Percentiles rank a stretch among this genome's conserved stretches.
phyloP scores from a whole-genome alignment of 23 red algal species.

The Gracilaria gracilis region DNA sequence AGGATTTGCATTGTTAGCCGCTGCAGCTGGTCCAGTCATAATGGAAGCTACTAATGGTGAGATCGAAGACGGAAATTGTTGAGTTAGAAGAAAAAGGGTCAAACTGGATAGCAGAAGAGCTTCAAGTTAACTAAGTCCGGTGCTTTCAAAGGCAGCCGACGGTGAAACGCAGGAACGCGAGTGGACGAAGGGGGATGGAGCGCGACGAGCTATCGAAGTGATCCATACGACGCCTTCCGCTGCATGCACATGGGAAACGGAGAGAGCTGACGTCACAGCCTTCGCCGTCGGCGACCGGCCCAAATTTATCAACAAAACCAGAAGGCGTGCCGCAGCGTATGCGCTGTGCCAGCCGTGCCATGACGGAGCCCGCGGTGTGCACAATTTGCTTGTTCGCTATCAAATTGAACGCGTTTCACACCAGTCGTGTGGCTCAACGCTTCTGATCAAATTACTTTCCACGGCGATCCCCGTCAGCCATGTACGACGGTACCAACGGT shows the following conservation, averaged over 20 bases:
- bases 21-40: conserved; percentile 5
- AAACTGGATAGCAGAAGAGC: not conserved
- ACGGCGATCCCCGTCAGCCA: conserved; percentile 13
- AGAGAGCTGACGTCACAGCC: not conserved
- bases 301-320: not conserved
- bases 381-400: not conserved
- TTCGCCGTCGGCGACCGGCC: not conserved
- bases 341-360: not conserved
- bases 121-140: not conserved
- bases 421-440: conserved; percentile 5
- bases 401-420: not conserved
- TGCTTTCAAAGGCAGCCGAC: not conserved
- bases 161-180: not conserved
- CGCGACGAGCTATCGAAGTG: too few species aligned
- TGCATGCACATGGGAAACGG: too few species aligned
- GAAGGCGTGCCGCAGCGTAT: not conserved
- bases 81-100: not conserved
- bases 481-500: not conserved
- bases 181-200: not conserved
- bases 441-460: not conserved
- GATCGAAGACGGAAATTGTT: not conserved
- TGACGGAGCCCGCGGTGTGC: too few species aligned
- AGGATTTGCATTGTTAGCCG: not conserved
- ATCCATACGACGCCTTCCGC: too few species aligned
- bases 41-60: not conserved